Evolutionary conservation across 345 rosid genomes (phyloP).

Genomic region (Lenwebbia sp.): DNA sequence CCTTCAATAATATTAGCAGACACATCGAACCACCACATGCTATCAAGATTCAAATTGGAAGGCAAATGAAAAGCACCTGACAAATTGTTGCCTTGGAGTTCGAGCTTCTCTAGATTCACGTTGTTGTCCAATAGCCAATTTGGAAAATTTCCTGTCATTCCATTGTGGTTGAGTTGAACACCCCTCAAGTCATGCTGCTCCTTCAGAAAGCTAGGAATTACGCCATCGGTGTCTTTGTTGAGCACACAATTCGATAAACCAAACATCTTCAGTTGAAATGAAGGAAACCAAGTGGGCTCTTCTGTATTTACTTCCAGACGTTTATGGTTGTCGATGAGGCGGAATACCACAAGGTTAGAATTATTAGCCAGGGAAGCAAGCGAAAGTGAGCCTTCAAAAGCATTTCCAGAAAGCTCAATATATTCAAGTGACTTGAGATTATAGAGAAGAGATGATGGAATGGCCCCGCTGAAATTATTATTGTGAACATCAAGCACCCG

Average conservation of each 20-base stretch:
- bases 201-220: conserved; percentile 1
- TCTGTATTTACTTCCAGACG: too few relatives aligned
- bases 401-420: too few relatives aligned
- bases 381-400: too few relatives aligned
- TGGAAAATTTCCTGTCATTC: conserved; percentile 2
- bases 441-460: too few relatives aligned
- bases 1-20: background rate
- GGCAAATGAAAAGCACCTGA: background rate
- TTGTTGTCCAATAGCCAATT: conserved; percentile 20
- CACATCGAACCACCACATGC: background rate
- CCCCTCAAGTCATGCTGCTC: background rate
- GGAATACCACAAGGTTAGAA: too few relatives aligned
- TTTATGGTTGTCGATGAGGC: too few relatives aligned
- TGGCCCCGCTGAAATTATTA: too few relatives aligned
- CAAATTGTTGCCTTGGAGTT: background rate
- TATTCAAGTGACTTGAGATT: too few relatives aligned
- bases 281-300: too few relatives aligned
- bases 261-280: too few relatives aligned
- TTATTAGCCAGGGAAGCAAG: too few relatives aligned
- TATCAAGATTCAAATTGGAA: background rate
- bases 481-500: background rate
- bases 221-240: background rate
- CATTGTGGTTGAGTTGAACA: background rate
- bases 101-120: background rate
- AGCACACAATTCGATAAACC: too few relatives aligned